Evolutionary conservation across 768 basidiomycete genomes (phyloP).

Genomic region (Lactarius evosmus): DNA sequence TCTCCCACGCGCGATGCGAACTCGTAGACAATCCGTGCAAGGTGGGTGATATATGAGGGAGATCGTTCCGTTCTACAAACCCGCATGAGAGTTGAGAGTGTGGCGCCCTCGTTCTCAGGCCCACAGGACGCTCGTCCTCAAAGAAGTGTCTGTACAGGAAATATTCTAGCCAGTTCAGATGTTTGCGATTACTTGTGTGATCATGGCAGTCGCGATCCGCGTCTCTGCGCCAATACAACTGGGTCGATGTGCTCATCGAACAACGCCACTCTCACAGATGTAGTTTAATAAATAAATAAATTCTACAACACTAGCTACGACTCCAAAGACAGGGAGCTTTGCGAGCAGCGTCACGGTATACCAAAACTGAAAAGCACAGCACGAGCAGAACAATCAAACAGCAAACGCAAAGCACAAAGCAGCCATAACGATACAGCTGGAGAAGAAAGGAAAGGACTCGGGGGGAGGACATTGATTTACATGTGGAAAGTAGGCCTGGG

Average conservation of each 20-base stretch:
- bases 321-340: neutral
- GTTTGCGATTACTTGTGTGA: no score
- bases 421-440: constrained; percentile 10
- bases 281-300: neutral
- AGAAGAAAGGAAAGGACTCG: neutral
- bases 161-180: no score
- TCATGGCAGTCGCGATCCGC: no score
- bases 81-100: no score
- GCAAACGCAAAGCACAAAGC: neutral
- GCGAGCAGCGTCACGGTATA: neutral
- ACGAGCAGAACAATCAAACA: constrained; percentile 1
- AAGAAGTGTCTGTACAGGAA: no score
- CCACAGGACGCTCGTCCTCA: neutral
- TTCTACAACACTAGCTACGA: neutral
- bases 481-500: neutral
- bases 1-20: neutral
- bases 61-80: no score
- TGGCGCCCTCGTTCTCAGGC: neutral
- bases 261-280: neutral
- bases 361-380: neutral
- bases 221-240: no score
- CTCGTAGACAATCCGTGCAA: neutral
- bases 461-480: neutral
- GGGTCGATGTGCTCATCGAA: no score
- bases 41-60: neutral